Base-by-base conservation (phyloP, 164 flowering plant species). In the Kingdonia uniflora region DNA sequence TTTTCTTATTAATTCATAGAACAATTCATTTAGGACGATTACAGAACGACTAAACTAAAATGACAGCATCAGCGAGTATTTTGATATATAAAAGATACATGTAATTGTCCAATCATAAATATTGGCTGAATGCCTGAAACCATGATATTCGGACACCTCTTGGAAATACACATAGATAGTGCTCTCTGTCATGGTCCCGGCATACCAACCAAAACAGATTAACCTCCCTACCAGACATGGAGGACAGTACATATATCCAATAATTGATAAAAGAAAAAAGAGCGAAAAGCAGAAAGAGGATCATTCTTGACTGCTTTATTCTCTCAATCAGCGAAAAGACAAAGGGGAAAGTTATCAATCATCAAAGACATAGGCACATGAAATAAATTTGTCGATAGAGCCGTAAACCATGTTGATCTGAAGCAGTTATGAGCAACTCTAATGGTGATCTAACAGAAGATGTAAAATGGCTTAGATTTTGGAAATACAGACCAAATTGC, bases 291-390 rank as follows among this genome's bases (percentile, higher is more conserved):
- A 53, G 42, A 7, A 52, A 35, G 29, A 50, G 11, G 13, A 41
- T 52, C 11, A 25, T 40, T 39, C 46, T n/a, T 7, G 23, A 6
- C 46, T 41, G 47, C 41, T 41, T 41, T 40, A 22, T 22, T 26
- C 45, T 25, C 19, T 25, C 40, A 24, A 42, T n/a, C 49, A 54
- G n/a, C 39, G 21, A 24, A 54, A 42, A 21, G 57, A 43, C 1
- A 22, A 14, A 42, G 35, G 35, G 35, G 35, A 54, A 54, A 54
- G 49, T 42, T 41, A 12, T 42, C 57, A 44, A 54, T 54, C 15
- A 52, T 52, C 55, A 38, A 51, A 52, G 55, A 52, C 55, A 38
- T 4, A n/a, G 24, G 55, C 55, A 37, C 55, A 52, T 52, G 55
- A 37, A 37, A 13, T 37, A 16, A 11, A 2, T 51, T 51, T 51